These are phyloP conservation scores for Suillus luteus DNA, from an alignment of 768 basidiomycete genomes.

Conservation along the genomic window DNA sequence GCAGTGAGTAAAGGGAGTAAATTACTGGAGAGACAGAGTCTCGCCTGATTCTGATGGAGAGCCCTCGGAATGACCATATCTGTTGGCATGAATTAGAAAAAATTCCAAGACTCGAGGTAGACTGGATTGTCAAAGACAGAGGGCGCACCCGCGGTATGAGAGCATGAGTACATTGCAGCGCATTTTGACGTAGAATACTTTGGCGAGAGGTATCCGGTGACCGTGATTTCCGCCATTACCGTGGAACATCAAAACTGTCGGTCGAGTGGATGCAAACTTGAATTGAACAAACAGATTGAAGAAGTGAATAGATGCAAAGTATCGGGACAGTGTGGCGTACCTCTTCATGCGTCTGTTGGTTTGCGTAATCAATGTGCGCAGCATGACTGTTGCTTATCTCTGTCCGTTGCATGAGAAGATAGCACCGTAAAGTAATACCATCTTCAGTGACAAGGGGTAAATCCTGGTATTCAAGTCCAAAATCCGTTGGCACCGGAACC, in stretches of 20 bases:
- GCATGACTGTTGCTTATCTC: slow-evolving; percentile 41
- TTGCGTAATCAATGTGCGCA: slow-evolving; percentile 36
- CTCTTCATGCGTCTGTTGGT: slow-evolving; percentile 58
- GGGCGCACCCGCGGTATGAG: slow-evolving; percentile 83
- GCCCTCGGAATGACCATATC: slow-evolving; percentile 89
- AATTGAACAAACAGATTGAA: neutral
- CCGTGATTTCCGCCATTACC: slow-evolving; percentile 89
- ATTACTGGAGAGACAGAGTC: slow-evolving; percentile 5
- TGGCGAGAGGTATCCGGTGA: slow-evolving; percentile 87
- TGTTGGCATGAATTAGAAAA: slow-evolving; percentile 29
- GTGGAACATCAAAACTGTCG: slow-evolving; percentile 92
- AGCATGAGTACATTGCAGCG: slow-evolving; percentile 94
- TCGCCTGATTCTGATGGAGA: slow-evolving; percentile 81
- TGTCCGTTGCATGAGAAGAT: slow-evolving; percentile 68
- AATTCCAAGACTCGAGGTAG: neutral
- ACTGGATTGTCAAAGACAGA: neutral
- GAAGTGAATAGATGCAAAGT: neutral
- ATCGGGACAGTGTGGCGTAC: slow-evolving; percentile 34
- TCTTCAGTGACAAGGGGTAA: slow-evolving; percentile 75
- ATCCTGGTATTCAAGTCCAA: slow-evolving; percentile 74
- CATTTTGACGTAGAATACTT: slow-evolving; percentile 78
- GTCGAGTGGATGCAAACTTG: slow-evolving; percentile 54
- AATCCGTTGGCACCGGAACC: slow-evolving; percentile 70
- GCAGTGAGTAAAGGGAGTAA: slow-evolving; percentile 3
- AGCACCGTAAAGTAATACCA: slow-evolving; percentile 69